phyloP scores from a whole-genome alignment of 495 filamentous ascomycete genomes.

The Daldinia concentrica region DNA sequence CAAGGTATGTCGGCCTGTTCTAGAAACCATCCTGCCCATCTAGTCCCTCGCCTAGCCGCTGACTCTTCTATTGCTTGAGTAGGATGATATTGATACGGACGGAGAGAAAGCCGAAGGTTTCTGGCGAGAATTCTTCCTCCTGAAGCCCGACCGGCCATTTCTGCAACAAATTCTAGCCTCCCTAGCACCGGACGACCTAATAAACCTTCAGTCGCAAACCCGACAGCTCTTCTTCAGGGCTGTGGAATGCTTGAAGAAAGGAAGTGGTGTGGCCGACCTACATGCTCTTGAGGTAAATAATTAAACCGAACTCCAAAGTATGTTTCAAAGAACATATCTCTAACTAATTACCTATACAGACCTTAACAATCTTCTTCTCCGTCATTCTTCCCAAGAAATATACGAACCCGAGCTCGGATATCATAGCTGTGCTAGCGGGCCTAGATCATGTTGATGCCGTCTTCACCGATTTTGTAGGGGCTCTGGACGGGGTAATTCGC shows the following conservation, averaged over 20 bases:
- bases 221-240: constrained; percentile 80
- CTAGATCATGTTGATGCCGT: constrained; percentile 85
- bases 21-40: constrained; percentile 4
- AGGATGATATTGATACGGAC: constrained; percentile 66
- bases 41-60: constrained; percentile 13
- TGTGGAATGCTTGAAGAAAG: constrained; percentile 72
- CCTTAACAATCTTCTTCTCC: constrained; percentile 86
- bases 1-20: constrained; percentile 41
- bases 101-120: constrained; percentile 82
- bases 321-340: constrained; percentile 16
- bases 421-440: constrained; percentile 88
- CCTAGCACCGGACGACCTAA: constrained; percentile 75
- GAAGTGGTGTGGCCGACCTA: constrained; percentile 69
- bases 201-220: constrained; percentile 78
- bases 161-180: constrained; percentile 72
- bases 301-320: constrained; percentile 11
- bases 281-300: constrained; percentile 83
- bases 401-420: constrained; percentile 94
- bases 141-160: constrained; percentile 75
- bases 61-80: constrained; percentile 13
- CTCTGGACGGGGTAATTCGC: constrained; percentile 81
- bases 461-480: constrained; percentile 87
- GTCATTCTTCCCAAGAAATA: constrained; percentile 86
- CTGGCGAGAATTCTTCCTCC: constrained; percentile 94
- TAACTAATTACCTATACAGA: constrained; percentile 62